Evolutionary conservation across 2,329 filamentous ascomycete species (phyloP).

Genomic region (Alternaria atra): DNA sequence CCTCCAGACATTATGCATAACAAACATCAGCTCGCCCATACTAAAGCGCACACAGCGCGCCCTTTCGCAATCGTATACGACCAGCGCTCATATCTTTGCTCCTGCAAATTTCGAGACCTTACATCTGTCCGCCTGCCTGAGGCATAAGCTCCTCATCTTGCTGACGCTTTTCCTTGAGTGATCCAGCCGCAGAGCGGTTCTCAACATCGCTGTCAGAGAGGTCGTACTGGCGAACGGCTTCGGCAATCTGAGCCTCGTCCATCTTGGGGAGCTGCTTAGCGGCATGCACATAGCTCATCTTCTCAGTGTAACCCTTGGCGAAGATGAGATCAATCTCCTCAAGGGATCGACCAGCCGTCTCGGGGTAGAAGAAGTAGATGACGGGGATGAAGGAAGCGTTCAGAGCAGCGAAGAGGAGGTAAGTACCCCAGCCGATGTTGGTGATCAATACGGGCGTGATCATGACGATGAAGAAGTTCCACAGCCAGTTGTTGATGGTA

Average conservation of each 20-base stretch:
- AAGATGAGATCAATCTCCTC: constrained; percentile 65
- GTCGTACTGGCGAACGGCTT: constrained; percentile 46
- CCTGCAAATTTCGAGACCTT: constrained; percentile 6
- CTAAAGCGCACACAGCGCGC: constrained; percentile 23
- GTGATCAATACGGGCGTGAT: constrained; percentile 53
- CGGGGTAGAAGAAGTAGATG: constrained; percentile 66
- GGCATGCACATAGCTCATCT: constrained; percentile 50
- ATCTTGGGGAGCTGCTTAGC: constrained; percentile 49
- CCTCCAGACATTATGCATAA: constrained; percentile 16
- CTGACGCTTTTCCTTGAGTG: constrained; percentile 36
- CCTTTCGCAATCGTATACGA: constrained; percentile 20
- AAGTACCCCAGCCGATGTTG: constrained; percentile 53
- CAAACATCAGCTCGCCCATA: constrained; percentile 25
- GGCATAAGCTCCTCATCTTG: constrained; percentile 33
- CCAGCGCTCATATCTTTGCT: constrained; percentile 23
- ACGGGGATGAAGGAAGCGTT: constrained; percentile 63
- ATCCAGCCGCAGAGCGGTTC: constrained; percentile 35
- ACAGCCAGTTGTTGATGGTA: constrained; percentile 65
- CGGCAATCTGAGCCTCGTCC: constrained; percentile 46
- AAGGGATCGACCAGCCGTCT: constrained; percentile 60
- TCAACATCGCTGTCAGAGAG: constrained; percentile 45
- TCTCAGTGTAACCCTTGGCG: constrained; percentile 48
- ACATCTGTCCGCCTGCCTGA: constrained; percentile 22
- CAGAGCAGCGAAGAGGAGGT: constrained; percentile 61
- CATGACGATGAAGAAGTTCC: constrained; percentile 59